Evolutionary conservation across 805 yeast genomes (phyloP), one percentile per base, ranked within the genome.

Genomic region (Hanseniaspora valbyensis): DNA sequence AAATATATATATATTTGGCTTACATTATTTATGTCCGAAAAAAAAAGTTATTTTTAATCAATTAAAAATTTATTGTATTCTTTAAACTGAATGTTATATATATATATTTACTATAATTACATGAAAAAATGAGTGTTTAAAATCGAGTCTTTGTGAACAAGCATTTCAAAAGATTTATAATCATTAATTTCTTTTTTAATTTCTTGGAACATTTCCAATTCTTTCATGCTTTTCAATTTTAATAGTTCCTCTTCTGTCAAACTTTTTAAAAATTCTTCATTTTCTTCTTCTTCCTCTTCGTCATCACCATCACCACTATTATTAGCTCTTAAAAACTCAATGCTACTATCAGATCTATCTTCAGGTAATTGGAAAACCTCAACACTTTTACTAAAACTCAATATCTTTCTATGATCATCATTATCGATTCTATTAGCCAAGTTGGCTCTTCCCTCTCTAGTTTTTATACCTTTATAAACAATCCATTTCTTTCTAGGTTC

Each of bases 161-260:
- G 63, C 94, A 83, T 83, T 51, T 76, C 81, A 50, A 66, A 67
- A 54, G 75, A 71, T 60, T 83, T 83, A 65, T 67, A 82, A 24
- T 69, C 66, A 58, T 83, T 83, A 57, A 83, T 62, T 59, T 83
- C 90, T 36, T 67, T 65, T 61, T 84, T 77, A 56, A 83, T 78
- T 46, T 56, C 53, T 1, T 56, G 54, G n/a, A 63, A 51, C 30
- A 54, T 58, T 9, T 55, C 52, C 37, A 51, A 39, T 10, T 46
- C 44, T 25, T 46, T 46, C 33, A 38, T 38, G 30, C 21, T 46
- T 21, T 39, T 38, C 10, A 46, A 6, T 14, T 39, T 21, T 18
- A 38, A 3, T 18, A 46, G 13, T 2, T 46, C 44, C 2, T 46
- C 50, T 32, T 46, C 50, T 3, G 44, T 21, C 44, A 46, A 39